phyloP scores from a whole-genome alignment of 2,329 filamentous ascomycete species.

The Aspergillus carbonarius region DNA sequence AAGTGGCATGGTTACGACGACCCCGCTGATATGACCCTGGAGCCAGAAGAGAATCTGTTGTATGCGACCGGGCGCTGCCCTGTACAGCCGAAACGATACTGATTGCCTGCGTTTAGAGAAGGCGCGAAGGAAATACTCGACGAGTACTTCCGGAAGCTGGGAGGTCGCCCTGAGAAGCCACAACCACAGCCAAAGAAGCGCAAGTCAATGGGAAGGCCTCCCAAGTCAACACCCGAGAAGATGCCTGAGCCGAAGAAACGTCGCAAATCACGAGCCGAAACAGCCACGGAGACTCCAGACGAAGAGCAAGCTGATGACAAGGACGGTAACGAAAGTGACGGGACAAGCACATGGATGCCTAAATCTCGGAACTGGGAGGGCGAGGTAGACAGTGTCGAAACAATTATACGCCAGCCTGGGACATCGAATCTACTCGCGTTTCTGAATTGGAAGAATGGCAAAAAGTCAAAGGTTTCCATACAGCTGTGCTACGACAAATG shows the following conservation, averaged over 20 bases:
- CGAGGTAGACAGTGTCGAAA: conserved; percentile 43
- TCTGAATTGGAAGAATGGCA: conserved; percentile 47
- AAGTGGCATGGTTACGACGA: conserved; percentile 51
- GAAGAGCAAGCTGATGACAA: neutral
- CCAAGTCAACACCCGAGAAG: conserved; percentile 26
- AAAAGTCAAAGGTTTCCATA: conserved; percentile 43
- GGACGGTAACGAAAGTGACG: neutral
- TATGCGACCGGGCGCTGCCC: conserved; percentile 23
- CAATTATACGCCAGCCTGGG: conserved; percentile 41
- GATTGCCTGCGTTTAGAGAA: conserved; percentile 27
- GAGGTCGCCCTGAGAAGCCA: conserved; percentile 41
- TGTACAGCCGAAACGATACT: conserved; percentile 11
- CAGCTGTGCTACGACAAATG: conserved; percentile 44
- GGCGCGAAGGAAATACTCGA: conserved; percentile 41
- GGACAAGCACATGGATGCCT: conserved; percentile 38
- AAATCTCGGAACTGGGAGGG: conserved; percentile 45
- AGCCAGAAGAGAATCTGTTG: conserved; percentile 47
- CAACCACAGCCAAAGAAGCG: conserved; percentile 28
- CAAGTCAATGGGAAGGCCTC: conserved; percentile 33
- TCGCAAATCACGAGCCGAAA: conserved; percentile 14
- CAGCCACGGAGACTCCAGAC: neutral
- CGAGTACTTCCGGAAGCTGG: conserved; percentile 43
- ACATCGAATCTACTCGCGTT: conserved; percentile 38
- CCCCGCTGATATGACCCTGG: conserved; percentile 45
- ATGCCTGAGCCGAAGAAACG: conserved; percentile 18